phyloP scores from a whole-genome alignment of 306 rosid genomes.

The Dicorynia guianensis region DNA sequence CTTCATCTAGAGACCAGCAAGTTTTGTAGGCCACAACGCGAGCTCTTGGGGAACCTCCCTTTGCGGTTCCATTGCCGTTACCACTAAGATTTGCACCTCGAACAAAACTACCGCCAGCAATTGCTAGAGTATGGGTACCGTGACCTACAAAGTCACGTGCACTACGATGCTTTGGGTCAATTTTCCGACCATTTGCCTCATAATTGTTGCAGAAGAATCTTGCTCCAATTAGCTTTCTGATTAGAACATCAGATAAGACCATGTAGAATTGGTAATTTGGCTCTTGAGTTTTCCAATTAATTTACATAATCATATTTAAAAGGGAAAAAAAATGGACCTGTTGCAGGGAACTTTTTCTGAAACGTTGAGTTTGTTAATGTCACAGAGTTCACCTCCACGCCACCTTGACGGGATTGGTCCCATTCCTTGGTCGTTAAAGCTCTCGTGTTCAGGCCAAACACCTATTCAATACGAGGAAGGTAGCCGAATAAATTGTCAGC shows the following conservation, averaged over 20 bases:
- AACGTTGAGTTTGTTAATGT: not conserved
- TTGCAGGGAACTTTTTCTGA: conserved; percentile 41
- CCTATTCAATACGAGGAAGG: conserved; percentile 38
- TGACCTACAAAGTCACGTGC: conserved; percentile 71
- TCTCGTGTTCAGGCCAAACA: conserved; percentile 69
- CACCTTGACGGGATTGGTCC: conserved; percentile 59
- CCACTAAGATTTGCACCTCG: conserved; percentile 51
- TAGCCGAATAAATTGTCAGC: not conserved
- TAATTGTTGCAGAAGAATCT: conserved; percentile 58
- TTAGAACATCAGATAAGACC: not conserved
- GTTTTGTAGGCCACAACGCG: conserved; percentile 75
- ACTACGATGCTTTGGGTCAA: conserved; percentile 20
- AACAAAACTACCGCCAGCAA: conserved; percentile 68
- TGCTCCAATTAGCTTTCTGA: conserved; percentile 79
- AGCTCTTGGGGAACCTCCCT: conserved; percentile 82
- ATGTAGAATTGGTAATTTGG: not conserved
- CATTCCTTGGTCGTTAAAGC: conserved; percentile 55
- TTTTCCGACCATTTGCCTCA: conserved; percentile 10
- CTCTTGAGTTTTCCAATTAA: too few species aligned
- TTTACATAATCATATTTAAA: too few species aligned
- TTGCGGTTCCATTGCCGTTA: conserved; percentile 77
- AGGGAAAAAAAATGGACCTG: conserved; percentile 39
- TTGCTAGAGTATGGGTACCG: conserved; percentile 80
- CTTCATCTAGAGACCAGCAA: conserved; percentile 54
- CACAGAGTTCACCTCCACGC: conserved; percentile 47